Base-by-base conservation (phyloP, 2,329 filamentous ascomycete species). In the Aspergillus luchuensis region DNA sequence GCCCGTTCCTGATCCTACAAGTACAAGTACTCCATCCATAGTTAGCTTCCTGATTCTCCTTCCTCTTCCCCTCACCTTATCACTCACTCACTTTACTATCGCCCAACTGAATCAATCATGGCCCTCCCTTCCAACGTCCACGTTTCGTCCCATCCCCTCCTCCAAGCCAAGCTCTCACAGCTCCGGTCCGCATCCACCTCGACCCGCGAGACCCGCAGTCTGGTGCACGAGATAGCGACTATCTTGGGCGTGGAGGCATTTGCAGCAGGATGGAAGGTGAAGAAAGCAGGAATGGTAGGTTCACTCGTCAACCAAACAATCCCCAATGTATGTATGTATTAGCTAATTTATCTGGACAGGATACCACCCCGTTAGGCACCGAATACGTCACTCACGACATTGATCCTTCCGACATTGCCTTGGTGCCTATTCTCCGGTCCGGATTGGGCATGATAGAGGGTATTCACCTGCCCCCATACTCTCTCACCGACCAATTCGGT, bases 341-440 rank as follows among this genome's bases (percentile, higher is more conserved):
- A 4, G 15, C 43, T 17, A 49, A 45, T 21, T 21, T 17, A 7
- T 48, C 23, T 62, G 56, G 39, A 17, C 13, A 96, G 91, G 91
- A 89, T 73, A 80, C 85, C 72, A 95, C 92, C 0, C 90, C 91
- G 0, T 84, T 98, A 33, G 91, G 90, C 65, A 91, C 88, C 75
- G 79, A 87, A 63, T 97, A 93, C 79, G 83, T 85, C 13, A 88
- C 86, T 0, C 84, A 86, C 39, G 82, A 81, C 41, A 82, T 91
- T 65, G 76, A 84, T 5, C 89, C 91, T 1, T 78, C 82, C 52
- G 85, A 84, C 60, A 85, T 97, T 67, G 93, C 89, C 56, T 84
- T 98, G 56, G 89, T 98, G 2, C 94, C 94, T 39, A 96, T 98
- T 76, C 85, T 98, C n/a, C 86, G 94, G 62, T 96, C 91, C 3